Evolutionary conservation across 768 basidiomycete species (phyloP).

Genomic region (Tricholoma hemisulphureum): DNA sequence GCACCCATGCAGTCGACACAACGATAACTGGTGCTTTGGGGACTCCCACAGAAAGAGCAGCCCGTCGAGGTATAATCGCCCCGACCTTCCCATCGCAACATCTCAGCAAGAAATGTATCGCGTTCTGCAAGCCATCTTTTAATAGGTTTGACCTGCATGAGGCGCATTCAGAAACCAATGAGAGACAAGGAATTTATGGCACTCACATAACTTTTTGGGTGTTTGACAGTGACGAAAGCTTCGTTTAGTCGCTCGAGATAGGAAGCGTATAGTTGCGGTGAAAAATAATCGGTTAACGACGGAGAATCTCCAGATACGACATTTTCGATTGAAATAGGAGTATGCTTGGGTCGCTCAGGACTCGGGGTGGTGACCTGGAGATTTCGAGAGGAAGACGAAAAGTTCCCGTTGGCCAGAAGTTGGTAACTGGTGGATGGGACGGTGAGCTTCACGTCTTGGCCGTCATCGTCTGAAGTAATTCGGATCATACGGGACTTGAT

Average conservation of each 20-base stretch:
- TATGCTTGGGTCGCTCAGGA: background rate
- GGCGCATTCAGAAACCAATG: background rate
- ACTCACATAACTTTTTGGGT: background rate
- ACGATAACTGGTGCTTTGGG: background rate
- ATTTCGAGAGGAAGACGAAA: background rate
- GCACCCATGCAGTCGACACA: constrained; percentile 4
- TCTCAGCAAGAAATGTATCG: constrained; percentile 5
- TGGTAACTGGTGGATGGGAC: background rate
- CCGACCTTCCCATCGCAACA: constrained; percentile 3
- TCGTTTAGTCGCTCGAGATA: background rate
- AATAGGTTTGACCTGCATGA: background rate
- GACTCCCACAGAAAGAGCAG: constrained; percentile 1
- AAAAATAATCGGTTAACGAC: background rate
- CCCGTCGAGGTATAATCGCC: background rate
- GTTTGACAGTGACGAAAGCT: background rate
- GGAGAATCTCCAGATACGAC: background rate
- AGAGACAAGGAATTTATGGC: background rate
- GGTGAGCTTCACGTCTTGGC: background rate
- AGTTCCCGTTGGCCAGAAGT: background rate
- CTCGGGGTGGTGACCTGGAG: background rate
- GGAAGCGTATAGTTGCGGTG: background rate
- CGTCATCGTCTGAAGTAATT: background rate
- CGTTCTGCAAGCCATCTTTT: constrained; percentile 1
- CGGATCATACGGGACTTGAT: background rate
- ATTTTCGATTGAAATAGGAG: background rate